Percentiles rank a stretch among this genome's conserved stretches.
phyloP scores from a whole-genome alignment of 352 stramenopile species.

The Phytophthora sp. region DNA sequence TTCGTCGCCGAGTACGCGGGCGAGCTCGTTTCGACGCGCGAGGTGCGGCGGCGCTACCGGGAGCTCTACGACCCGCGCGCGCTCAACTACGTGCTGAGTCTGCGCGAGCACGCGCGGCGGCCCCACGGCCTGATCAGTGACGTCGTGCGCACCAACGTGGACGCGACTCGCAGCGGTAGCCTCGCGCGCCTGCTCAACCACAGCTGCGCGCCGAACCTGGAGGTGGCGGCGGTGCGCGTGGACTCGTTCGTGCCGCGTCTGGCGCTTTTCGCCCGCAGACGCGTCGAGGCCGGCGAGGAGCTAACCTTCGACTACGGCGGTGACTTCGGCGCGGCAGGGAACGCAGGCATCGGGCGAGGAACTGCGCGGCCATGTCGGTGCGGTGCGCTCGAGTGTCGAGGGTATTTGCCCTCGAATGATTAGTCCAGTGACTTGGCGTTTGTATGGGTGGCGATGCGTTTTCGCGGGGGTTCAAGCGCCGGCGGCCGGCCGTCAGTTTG shows the following conservation, averaged over 20 bases:
- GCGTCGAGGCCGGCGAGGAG: constrained; percentile 43
- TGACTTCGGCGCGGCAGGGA: not conserved
- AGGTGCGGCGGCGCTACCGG: constrained; percentile 48
- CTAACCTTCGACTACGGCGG: constrained; percentile 72
- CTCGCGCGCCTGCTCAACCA: constrained; percentile 82
- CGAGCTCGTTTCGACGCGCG: constrained; percentile 53
- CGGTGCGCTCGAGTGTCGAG: constrained; percentile 34
- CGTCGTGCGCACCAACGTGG: constrained; percentile 66
- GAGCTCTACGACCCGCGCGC: constrained; percentile 23
- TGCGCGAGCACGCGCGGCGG: constrained; percentile 48
- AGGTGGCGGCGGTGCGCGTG: constrained; percentile 58
- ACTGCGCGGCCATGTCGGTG: constrained; percentile 31
- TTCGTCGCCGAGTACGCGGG: constrained; percentile 74
- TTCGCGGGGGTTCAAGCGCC: no score
- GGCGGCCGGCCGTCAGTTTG: no score
- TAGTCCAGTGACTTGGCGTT: constrained; percentile 26
- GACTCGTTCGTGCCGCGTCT: constrained; percentile 66
- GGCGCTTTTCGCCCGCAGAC: constrained; percentile 51
- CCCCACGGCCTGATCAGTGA: constrained; percentile 5
- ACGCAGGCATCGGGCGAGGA: not conserved
- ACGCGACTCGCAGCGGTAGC: constrained; percentile 51
- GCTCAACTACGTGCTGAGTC: constrained; percentile 63
- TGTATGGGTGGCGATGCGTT: not conserved
- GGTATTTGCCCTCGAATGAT: constrained; percentile 41
- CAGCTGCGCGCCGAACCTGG: constrained; percentile 58